These are phyloP conservation scores for Eutypa lata DNA, from an alignment of 2,329 filamentous ascomycete species.

Conservation along the genomic window DNA sequence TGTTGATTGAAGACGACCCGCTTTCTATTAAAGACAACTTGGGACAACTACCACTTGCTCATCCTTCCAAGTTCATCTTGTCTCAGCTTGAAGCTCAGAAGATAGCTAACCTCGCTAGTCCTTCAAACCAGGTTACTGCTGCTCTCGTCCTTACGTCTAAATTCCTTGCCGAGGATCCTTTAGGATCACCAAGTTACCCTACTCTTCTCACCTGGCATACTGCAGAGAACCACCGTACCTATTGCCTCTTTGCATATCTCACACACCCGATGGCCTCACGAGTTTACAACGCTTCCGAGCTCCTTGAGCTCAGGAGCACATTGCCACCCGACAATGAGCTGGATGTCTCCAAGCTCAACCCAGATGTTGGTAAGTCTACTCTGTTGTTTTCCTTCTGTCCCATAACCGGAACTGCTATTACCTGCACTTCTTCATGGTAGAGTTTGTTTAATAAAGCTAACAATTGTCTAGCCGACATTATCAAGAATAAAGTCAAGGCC, in stretches of 20 bases:
- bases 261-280: constrained; percentile 38
- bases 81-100: constrained; percentile 39
- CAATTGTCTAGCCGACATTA: constrained; percentile 23
- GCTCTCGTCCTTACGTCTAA: constrained; percentile 27
- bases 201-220: constrained; percentile 39
- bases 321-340: constrained; percentile 7
- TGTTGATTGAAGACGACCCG: constrained; percentile 3
- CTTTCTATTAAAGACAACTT: background rate
- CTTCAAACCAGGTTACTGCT: constrained; percentile 24
- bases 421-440: constrained; percentile 1
- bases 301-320: constrained; percentile 37
- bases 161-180: constrained; percentile 12
- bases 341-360: constrained; percentile 25
- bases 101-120: constrained; percentile 31
- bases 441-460: constrained; percentile 1
- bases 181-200: constrained; percentile 24
- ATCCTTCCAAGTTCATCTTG: constrained; percentile 33
- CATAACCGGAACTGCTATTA: constrained; percentile 12
- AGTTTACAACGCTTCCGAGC: constrained; percentile 42
- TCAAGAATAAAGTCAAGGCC: constrained; percentile 21
- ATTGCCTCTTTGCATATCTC: constrained; percentile 39
- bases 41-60: constrained; percentile 6
- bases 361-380: constrained; percentile 38
- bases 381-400: background rate
- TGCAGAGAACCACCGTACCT: constrained; percentile 31